Base-by-base conservation (phyloP, 495 filamentous ascomycete genomes). In the Penicillium egyptiacum region DNA sequence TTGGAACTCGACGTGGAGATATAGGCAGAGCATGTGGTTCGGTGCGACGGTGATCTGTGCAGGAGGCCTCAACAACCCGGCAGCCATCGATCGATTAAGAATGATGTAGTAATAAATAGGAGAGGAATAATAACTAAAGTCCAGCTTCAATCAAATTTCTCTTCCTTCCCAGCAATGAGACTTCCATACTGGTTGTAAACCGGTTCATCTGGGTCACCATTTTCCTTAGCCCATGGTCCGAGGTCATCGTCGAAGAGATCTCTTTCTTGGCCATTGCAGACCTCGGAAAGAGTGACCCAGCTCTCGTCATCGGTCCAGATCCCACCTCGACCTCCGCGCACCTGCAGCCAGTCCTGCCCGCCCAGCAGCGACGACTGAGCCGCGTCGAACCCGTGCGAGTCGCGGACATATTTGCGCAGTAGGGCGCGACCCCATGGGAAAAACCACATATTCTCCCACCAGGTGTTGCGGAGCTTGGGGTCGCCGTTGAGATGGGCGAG, bases 131-230 rank as follows among this genome's bases (percentile, higher is more conserved):
- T 23, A 22, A 51, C 22, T 14, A 11, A 39, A 39, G 28, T 33
- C 22, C 11, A 20, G 10, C 19, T 23, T 20, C 40, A 55, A 3
- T 53, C 22, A 40, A 16, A 8, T 48, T 48, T 31, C 17, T 60
- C 42, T 20, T 67, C 75, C 50, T 72, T 78, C n/a, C 76, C 76
- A 48, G 68, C 69, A 40, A 77, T 59, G 25, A 78, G 53, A 22
- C 69, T 70, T 0, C 76, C 76, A 47, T 69, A 78, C 46, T 71
- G 65, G 40, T 78, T 79, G 53, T 79, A 78, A 9, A 77, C 63
- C 16, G 74, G 31, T 71, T 90, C 57, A 79, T 92, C 60, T 83
- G 83, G 69, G 80, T 82, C 58, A 66, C 84, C 56, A 80, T 89
- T 69, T 83, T 96, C 76, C 66, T 91, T 42, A 70, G 81, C 50